Base-by-base conservation (phyloP, 2,329 filamentous ascomycete species). In the Cordyceps farinosa region DNA sequence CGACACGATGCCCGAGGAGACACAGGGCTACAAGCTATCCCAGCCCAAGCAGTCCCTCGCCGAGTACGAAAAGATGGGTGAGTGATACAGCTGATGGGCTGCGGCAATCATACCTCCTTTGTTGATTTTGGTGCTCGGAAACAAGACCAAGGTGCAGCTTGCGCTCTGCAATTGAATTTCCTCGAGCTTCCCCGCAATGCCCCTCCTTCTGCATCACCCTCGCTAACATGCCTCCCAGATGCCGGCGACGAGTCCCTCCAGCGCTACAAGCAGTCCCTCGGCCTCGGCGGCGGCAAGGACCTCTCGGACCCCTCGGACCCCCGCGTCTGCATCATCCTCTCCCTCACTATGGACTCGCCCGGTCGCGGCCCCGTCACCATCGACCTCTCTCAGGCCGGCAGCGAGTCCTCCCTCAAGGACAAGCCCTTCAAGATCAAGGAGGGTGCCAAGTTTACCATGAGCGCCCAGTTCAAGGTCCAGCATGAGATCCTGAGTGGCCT, bases 341-440 rank as follows among this genome's bases (percentile, higher is more conserved):
- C 91, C 63, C 89, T 99, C 62, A 89, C 91, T 65, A 89, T 99
- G 79, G 90, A 97, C 75, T 87, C 92, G 40, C 84, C 89, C 67
- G 94, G 91, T 65, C 92, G 92, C 56, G 74, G 82, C 7, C 91
- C 96, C 71, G 94, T 97, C 71, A 90, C 90, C 70, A 94, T 99
- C 77, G 92, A 98, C 73, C 87, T 98, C 48, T 89, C 87, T 63
- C 77, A 84, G 8, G 84, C 90, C 29, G 90, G 88, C 64, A 88
- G 90, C 66, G 84, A 97, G 72, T 82, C 85, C 3, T 85, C 84
- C 15, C 88, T 99, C 68, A 96, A 96, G 82, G 84, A 91, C 74
- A 90, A 95, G 75, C 95, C 95, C 15, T 99, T 99, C 82, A 94
- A 86, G 74, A 97, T 99, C 82, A 99, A 98, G 84, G 95, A 98